Evolutionary conservation across 129 eudicot species (phyloP).

Genomic region (Flaveria linearis): DNA sequence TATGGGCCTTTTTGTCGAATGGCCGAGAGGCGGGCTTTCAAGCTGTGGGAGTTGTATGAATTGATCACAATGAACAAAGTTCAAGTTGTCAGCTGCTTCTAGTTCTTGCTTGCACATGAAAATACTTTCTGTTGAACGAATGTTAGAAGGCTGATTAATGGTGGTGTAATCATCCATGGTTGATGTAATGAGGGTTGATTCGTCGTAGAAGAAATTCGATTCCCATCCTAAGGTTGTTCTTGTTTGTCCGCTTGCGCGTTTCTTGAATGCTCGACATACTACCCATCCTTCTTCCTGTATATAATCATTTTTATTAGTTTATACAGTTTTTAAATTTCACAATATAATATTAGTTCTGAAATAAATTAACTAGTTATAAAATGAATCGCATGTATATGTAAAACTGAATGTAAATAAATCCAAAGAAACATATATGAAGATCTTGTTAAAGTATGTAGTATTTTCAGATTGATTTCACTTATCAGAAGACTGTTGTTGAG

Average conservation of each 20-base stretch:
- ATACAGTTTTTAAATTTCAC: too few species aligned
- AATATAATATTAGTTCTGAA: too few species aligned
- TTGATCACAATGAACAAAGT: conserved; percentile 43
- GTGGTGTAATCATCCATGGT: conserved; percentile 40
- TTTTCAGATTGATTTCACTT: too few species aligned
- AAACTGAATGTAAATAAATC: too few species aligned
- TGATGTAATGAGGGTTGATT: conserved; percentile 50
- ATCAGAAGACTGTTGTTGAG: too few species aligned
- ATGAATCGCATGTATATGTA: too few species aligned
- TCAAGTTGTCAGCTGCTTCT: conserved; percentile 43
- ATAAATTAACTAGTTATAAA: too few species aligned
- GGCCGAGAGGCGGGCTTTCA: conserved; percentile 59
- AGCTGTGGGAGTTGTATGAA: conserved; percentile 85
- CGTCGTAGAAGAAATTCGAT: conserved; percentile 55
- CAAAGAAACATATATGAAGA: too few species aligned
- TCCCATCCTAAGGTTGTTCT: conserved; percentile 59
- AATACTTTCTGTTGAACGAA: conserved; percentile 29
- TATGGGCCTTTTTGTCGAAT: conserved; percentile 41
- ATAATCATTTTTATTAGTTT: background rate
- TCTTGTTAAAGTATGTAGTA: too few species aligned
- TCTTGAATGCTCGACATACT: conserved; percentile 95
- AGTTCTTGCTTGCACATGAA: conserved; percentile 75
- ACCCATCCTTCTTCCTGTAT: conserved; percentile 98
- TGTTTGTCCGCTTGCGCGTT: conserved; percentile 58
- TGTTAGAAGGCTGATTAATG: conserved; percentile 41